Conservation (phyloP, 2,329 filamentous ascomycete species). For the Penicillium nordicum region DNA sequence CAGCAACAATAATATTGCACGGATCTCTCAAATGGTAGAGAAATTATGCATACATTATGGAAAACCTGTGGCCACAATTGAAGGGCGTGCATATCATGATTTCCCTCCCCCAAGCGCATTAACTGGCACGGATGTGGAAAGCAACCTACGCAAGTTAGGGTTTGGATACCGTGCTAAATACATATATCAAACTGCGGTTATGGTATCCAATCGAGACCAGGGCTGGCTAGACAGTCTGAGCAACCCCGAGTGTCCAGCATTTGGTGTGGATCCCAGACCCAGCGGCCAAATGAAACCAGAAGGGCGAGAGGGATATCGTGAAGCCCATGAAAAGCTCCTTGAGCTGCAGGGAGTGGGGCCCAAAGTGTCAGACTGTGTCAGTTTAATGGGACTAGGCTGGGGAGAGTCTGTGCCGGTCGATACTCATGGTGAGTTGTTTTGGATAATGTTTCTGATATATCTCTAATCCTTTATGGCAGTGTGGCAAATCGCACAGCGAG, state of each 20-base stretch:
- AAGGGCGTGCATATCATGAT: slow-evolving; percentile 73
- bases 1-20: slow-evolving; percentile 95
- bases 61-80: slow-evolving; percentile 66
- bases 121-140: slow-evolving; percentile 71
- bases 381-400: slow-evolving; percentile 94
- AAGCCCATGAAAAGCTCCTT: slow-evolving; percentile 77
- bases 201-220: slow-evolving; percentile 63
- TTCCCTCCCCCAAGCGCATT: slow-evolving; percentile 76
- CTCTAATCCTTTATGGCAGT: slow-evolving; percentile 48
- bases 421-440: slow-evolving; percentile 63
- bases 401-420: slow-evolving; percentile 92
- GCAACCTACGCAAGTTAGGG: slow-evolving; percentile 73
- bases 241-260: slow-evolving; percentile 69
- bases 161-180: slow-evolving; percentile 96
- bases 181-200: slow-evolving; percentile 77
- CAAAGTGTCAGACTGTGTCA: slow-evolving; percentile 96
- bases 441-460: not conserved
- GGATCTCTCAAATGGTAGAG: slow-evolving; percentile 95
- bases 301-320: slow-evolving; percentile 65
- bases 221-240: slow-evolving; percentile 75
- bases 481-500: slow-evolving; percentile 95
- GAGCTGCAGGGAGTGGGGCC: slow-evolving; percentile 84
- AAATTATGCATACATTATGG: slow-evolving; percentile 89
- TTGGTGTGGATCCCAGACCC: slow-evolving; percentile 45
- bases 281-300: slow-evolving; percentile 51